Base-by-base conservation (phyloP, 1,284 basidiomycete genomes). In the Pterulicium gracile region DNA sequence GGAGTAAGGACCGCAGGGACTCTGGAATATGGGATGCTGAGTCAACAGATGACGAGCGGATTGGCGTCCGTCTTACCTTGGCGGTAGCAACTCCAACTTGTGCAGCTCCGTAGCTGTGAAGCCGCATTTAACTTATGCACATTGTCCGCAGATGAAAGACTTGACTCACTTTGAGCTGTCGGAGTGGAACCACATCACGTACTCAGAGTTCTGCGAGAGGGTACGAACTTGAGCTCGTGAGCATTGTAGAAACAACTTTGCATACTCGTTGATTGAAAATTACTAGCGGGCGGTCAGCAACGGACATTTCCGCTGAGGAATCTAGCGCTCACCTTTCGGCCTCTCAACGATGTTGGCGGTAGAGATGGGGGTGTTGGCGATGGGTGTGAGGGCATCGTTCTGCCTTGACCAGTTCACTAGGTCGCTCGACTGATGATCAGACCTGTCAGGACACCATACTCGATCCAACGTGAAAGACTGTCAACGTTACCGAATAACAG, bases 171-270 rank as follows among this genome's bases (percentile, higher is more conserved):
- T 72, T 49, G 74, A 75, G 24, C 65, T 66, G 55, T 81, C 78
- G 14, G 75, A 78, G 57, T 81, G 78, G 64, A 81, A 81, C 77
- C 78, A 81, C 77, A 81, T 79, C 19, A 80, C 79, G 56, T 79
- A 79, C 66, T 79, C 73, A 4, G 62, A 62, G 51, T 73, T 79
- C 77, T 81, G 49, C 15, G 18, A 15, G 27, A 22, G 18, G 15
- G 15, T 45, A 13, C 21, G 47, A 15, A 13, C n/a, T 23, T 24
- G 14, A 17, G 7, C 13, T 1, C n/a, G 0, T 24, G 19, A 15
- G 13, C 17, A 14, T 3, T 14, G 32, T 4, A 41, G 5, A 22
- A 17, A 21, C 18, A 15, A 12, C 15, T 7, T n/a, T 24, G 14
- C 20, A 14, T 49, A 42, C 22, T 47, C 27, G 41, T 40, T 43